Evolutionary conservation across 345 rosid species (phyloP).

Genomic region (Nasturtium officinale): DNA sequence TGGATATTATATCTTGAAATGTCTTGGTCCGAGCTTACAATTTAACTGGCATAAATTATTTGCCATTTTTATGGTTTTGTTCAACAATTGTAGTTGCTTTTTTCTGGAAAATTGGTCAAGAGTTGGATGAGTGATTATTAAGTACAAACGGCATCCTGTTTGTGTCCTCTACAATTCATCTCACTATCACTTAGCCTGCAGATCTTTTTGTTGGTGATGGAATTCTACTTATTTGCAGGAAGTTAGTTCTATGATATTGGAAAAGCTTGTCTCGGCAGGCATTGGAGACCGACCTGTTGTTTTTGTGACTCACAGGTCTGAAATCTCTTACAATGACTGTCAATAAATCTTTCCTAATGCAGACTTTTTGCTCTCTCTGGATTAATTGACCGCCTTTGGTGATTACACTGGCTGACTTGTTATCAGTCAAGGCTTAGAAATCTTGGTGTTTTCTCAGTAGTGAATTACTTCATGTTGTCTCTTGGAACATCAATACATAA

Average conservation of each 20-base stretch:
- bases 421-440: slow-evolving; percentile 2
- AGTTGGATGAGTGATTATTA: slow-evolving; percentile 15
- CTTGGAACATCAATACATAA: slow-evolving; percentile 5
- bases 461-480: background rate
- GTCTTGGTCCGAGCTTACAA: background rate
- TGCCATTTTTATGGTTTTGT: slow-evolving; percentile 1
- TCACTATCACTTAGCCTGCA: slow-evolving; percentile 4
- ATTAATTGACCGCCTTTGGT: background rate
- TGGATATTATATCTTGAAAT: slow-evolving; percentile 5
- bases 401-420: slow-evolving; percentile 8
- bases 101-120: background rate
- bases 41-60: background rate
- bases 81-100: slow-evolving; percentile 3
- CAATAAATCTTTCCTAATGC: slow-evolving; percentile 10
- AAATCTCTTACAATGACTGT: slow-evolving; percentile 10
- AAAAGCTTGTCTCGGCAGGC: slow-evolving; percentile 85
- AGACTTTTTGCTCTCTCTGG: background rate
- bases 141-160: slow-evolving; percentile 6
- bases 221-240: slow-evolving; percentile 58
- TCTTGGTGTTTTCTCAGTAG: slow-evolving; percentile 11
- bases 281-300: slow-evolving; percentile 95
- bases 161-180: slow-evolving; percentile 7
- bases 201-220: slow-evolving; percentile 14
- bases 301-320: slow-evolving; percentile 95
- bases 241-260: slow-evolving; percentile 79